Percentiles rank a stretch among this genome's conserved stretches.
Evolutionary conservation across 1,284 basidiomycete species (phyloP).

Genomic region (Leccinum subrobustum): DNA sequence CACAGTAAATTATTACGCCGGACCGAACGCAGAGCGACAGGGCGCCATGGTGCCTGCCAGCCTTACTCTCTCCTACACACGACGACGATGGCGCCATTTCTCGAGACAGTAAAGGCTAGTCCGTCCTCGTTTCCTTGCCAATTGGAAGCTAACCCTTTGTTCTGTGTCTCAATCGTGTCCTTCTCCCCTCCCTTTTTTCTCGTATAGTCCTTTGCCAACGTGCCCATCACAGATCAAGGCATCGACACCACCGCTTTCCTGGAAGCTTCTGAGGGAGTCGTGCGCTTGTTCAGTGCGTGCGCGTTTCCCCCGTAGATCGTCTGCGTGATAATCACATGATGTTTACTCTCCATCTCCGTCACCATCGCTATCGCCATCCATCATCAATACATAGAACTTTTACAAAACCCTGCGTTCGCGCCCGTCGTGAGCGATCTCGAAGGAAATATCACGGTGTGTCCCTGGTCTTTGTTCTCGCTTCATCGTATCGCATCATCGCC

Average conservation of each 20-base stretch:
- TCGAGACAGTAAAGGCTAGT: conserved; percentile 78
- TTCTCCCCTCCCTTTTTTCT: not conserved
- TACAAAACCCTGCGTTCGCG: conserved; percentile 84
- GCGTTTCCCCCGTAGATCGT: not conserved
- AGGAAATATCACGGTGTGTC: conserved; percentile 83
- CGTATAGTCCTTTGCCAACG: conserved; percentile 84
- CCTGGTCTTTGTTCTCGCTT: not conserved
- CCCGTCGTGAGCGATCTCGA: conserved; percentile 88
- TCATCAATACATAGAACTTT: conserved; percentile 61
- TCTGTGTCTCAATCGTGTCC: not conserved
- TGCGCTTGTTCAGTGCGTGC: conserved; percentile 84
- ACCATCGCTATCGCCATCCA: not conserved
- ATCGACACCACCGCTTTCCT: conserved; percentile 89
- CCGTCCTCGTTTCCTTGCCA: accelerated
- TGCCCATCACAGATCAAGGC: conserved; percentile 82
- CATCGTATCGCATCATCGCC: not conserved
- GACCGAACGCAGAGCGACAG: not conserved
- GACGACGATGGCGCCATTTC: conserved; percentile 76
- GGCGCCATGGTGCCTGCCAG: not conserved
- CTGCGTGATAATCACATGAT: not conserved
- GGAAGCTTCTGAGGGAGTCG: conserved; percentile 87
- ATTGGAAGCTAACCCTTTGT: not conserved
- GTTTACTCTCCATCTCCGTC: not conserved
- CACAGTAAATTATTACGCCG: not conserved
- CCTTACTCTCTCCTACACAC: not conserved